These are phyloP conservation scores for Carex myosuroides DNA, from an alignment of 176 grass and related monocot species.

Conservation along the genomic window DNA sequence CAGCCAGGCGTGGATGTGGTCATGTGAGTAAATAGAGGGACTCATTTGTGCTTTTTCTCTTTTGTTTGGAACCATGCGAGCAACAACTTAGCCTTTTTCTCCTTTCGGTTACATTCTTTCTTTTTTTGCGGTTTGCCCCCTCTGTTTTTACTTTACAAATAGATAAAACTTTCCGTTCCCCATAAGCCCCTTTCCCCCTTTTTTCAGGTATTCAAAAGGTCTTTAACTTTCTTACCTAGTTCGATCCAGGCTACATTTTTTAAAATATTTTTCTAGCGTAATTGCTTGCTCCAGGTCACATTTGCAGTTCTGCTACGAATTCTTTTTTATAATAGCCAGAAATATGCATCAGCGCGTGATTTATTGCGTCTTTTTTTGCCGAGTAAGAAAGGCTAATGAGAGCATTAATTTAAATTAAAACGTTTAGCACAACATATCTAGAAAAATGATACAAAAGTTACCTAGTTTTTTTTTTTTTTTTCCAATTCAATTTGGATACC, in stretches of 20 bases:
- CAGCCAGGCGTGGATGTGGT: not conserved
- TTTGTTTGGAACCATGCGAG: constrained; percentile 12
- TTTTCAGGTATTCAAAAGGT: constrained; percentile 20
- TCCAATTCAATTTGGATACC: too few relatives aligned
- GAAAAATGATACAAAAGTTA: not conserved
- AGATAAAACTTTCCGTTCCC: not conserved
- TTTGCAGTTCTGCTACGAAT: not conserved
- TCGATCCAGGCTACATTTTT: constrained; percentile 2
- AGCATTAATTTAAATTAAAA: too few relatives aligned
- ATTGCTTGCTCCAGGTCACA: not conserved
- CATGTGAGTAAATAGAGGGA: not conserved
- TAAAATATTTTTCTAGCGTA: not conserved
- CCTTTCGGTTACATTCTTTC: constrained; percentile 5
- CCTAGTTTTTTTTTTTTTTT: too few relatives aligned
- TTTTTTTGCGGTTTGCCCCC: constrained; percentile 22
- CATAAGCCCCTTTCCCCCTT: not conserved
- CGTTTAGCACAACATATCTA: too few relatives aligned
- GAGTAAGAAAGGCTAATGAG: not conserved
- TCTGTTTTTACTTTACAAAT: not conserved
- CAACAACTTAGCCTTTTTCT: not conserved
- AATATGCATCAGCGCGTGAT: too few relatives aligned
- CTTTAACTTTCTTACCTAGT: not conserved
- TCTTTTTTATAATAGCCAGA: not conserved
- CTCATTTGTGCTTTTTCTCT: not conserved
- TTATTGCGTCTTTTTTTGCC: not conserved